These are phyloP conservation scores for Cladorrhinum sp. DNA, from an alignment of 2,329 filamentous ascomycete genomes.

Conservation along the genomic window DNA sequence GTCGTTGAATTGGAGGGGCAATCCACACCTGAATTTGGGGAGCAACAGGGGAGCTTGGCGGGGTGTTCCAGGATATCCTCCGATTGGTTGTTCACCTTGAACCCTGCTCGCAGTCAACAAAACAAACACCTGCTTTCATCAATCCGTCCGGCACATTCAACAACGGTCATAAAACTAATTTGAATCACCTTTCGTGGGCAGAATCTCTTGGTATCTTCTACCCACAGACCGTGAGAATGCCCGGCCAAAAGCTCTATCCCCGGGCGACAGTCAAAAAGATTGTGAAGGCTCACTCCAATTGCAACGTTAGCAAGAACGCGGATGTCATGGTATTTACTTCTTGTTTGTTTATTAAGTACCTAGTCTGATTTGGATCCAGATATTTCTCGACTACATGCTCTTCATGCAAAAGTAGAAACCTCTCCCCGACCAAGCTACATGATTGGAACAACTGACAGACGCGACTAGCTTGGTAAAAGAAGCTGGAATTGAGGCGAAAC, in stretches of 20 bases:
- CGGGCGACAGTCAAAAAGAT: slow-evolving; percentile 84
- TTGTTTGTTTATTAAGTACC: slow-evolving; percentile 6
- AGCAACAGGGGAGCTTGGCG: slow-evolving; percentile 34
- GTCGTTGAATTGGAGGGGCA: not conserved
- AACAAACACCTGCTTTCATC: slow-evolving; percentile 3
- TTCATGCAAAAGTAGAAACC: slow-evolving; percentile 65
- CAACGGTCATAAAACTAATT: not conserved
- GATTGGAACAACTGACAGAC: not conserved
- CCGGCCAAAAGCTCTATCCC: slow-evolving; percentile 74
- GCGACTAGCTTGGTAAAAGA: slow-evolving; percentile 69
- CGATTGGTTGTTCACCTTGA: slow-evolving; percentile 15
- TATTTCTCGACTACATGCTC: slow-evolving; percentile 79
- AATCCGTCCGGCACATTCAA: not conserved
- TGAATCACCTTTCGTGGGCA: too few species aligned
- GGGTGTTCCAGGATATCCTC: slow-evolving; percentile 7
- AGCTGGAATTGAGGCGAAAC: slow-evolving; percentile 71
- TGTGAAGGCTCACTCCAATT: slow-evolving; percentile 81
- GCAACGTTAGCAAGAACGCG: slow-evolving; percentile 77
- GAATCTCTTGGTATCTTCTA: not conserved
- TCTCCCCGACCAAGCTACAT: not conserved
- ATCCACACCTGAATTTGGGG: not conserved
- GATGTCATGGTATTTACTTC: slow-evolving; percentile 69
- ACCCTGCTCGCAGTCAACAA: slow-evolving; percentile 11
- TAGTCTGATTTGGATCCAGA: slow-evolving; percentile 45
- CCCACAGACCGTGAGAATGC: slow-evolving; percentile 37